These are phyloP conservation scores for Teunomyces gatunensis DNA, from an alignment of 805 yeast genomes.

Conservation along the genomic window DNA sequence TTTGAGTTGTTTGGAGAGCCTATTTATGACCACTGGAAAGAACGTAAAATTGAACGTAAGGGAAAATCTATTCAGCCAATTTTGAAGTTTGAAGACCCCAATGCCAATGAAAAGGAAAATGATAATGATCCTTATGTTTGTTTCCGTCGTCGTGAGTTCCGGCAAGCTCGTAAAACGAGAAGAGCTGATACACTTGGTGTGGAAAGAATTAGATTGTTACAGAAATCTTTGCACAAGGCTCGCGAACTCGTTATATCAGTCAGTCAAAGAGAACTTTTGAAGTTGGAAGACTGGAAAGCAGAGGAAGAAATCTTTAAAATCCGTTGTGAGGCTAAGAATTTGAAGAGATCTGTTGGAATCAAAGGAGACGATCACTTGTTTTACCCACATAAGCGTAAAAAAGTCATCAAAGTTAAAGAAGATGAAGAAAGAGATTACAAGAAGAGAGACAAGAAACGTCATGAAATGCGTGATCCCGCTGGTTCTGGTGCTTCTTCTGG, in stretches of 20 bases:
- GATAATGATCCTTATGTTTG: slow-evolving; percentile 94
- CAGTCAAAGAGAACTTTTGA: slow-evolving; percentile 69
- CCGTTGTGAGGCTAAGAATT: slow-evolving; percentile 65
- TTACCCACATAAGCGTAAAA: slow-evolving; percentile 72
- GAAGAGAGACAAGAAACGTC: slow-evolving; percentile 20
- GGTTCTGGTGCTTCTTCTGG: not conserved
- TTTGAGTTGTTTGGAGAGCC: slow-evolving; percentile 59
- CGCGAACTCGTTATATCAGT: slow-evolving; percentile 65
- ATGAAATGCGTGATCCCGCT: slow-evolving; percentile 16
- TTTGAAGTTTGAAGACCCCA: slow-evolving; percentile 79
- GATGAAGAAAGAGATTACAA: slow-evolving; percentile 29
- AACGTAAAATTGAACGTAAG: slow-evolving; percentile 62
- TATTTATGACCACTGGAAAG: slow-evolving; percentile 80
- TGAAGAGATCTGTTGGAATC: slow-evolving; percentile 73
- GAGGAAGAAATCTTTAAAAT: slow-evolving; percentile 70
- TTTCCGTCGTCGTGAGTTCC: slow-evolving; percentile 90
- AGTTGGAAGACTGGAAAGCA: slow-evolving; percentile 56
- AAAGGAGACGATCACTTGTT: slow-evolving; percentile 84
- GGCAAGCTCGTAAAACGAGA: slow-evolving; percentile 95
- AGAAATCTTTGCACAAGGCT: slow-evolving; percentile 75
- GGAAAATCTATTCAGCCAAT: slow-evolving; percentile 75
- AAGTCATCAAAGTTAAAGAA: slow-evolving; percentile 33
- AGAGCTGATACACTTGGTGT: slow-evolving; percentile 89
- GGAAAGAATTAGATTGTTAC: slow-evolving; percentile 73
- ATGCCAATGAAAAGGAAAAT: slow-evolving; percentile 69